Evolutionary conservation across 768 basidiomycete species (phyloP), one percentile per base, ranked within the genome.

Genomic region (Floccularia luteovirens): DNA sequence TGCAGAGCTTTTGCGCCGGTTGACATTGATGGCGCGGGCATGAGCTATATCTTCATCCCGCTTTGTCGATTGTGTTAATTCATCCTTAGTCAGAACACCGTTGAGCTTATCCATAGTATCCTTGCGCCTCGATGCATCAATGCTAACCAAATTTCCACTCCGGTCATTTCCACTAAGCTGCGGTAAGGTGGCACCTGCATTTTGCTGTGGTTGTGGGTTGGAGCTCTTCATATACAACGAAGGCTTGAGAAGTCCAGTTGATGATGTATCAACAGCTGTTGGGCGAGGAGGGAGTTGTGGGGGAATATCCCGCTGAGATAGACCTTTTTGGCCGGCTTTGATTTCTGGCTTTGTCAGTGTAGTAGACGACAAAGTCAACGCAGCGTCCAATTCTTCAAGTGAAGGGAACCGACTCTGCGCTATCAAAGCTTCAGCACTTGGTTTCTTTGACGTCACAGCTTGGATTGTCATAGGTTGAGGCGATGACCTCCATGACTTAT

Each of bases 351-450:
- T 7, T 38, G 12, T 19, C 21, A 16, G 20, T 27, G 19, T 28
- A n/a, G 12, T 47, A 12, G 44, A 67, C 45, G 7, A 49, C 55
- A 11, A 52, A 49, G 45, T n/a, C n/a, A 77, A 74, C 7, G 63
- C 62, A 17, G 77, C 73, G 57, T 90, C 83, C 4, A 93, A 64
- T 43, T 87, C 84, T 55, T 94, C 92, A 30, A 96, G 63, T 0
- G 92, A 86, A 0, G 92, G 92, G 57, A 88, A 96, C 38, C 88
- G 77, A 71, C 57, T 92, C 90, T 13, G 68, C 73, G 31, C n/a
- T n/a, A n/a, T n/a, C n/a, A n/a, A n/a, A 16, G 70, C 65, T 28
- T 54, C 46, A 6, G 51, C 35, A 12, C 52, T 28, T 10, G 51
- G 64, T 13, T 52, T 54, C 43, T 69, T 54, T 16, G 55, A 46